phyloP scores from a whole-genome alignment of 257 asterid species.

The Solanum pinnatisectum region DNA sequence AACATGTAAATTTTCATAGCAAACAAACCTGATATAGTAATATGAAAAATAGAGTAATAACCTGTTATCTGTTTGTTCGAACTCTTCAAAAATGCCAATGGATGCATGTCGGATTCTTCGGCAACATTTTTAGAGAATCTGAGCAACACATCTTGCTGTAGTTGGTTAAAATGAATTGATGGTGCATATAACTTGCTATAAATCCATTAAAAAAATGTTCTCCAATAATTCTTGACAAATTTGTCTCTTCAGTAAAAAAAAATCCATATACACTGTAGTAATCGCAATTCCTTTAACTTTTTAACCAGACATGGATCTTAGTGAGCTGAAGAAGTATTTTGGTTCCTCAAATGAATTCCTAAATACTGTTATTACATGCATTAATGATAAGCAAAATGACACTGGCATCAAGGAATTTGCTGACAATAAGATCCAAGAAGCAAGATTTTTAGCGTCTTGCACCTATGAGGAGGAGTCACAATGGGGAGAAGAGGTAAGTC shows the following conservation, averaged over 20 bases:
- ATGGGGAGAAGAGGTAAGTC: conserved; percentile 58
- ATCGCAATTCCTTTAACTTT: neutral
- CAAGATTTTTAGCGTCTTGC: conserved; percentile 36
- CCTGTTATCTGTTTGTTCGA: neutral
- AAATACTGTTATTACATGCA: conserved; percentile 18
- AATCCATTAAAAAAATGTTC: neutral
- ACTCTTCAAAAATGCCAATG: neutral
- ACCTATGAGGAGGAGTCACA: conserved; percentile 31
- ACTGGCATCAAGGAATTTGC: neutral
- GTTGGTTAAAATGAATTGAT: neutral
- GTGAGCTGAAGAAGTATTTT: conserved; percentile 23
- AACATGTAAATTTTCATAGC: neutral
- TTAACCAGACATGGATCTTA: conserved; percentile 23
- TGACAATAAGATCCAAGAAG: conserved; percentile 9
- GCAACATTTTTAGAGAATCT: neutral
- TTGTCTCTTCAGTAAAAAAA: neutral
- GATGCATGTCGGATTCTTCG: neutral
- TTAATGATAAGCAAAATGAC: neutral
- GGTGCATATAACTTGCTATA: neutral
- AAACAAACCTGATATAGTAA: neutral
- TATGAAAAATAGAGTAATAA: neutral
- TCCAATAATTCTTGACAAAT: neutral
- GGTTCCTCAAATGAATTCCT: conserved; percentile 52
- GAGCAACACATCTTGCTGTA: neutral
- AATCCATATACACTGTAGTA: neutral